These are phyloP conservation scores for Botryotinia calthae DNA, from an alignment of 2,329 filamentous ascomycete species.

Conservation along the genomic window DNA sequence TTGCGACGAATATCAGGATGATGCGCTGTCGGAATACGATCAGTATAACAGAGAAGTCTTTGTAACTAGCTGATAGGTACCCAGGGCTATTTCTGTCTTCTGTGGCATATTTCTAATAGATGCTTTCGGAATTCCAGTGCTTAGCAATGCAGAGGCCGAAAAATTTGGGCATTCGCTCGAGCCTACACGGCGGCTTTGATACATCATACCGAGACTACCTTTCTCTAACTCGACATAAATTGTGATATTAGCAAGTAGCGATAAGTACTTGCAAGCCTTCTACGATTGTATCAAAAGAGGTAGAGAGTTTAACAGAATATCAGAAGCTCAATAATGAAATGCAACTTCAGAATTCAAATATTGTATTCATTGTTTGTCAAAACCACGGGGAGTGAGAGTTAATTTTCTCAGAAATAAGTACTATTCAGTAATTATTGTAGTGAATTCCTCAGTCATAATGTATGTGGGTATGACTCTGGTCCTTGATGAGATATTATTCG, in stretches of 20 bases:
- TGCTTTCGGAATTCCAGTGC: background rate
- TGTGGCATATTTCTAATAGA: background rate
- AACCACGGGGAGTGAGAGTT: background rate
- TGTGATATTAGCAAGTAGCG: no score
- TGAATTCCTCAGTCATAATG: background rate
- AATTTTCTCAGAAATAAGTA: background rate
- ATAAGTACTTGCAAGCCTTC: background rate
- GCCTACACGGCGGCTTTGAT: no score
- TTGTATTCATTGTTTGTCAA: background rate
- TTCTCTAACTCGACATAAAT: no score
- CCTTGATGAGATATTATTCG: background rate
- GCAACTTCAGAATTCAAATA: background rate
- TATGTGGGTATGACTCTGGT: background rate
- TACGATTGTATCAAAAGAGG: rapidly evolving
- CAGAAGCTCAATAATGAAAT: background rate
- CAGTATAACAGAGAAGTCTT: background rate
- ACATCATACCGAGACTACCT: no score
- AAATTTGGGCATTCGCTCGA: no score
- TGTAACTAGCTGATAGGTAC: background rate
- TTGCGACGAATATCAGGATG: background rate
- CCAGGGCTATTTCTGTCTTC: background rate
- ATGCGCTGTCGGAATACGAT: no score
- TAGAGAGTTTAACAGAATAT: background rate
- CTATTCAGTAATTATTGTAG: background rate
- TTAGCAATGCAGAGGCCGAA: background rate